These are phyloP conservation scores for Leccinum arenicola DNA, from an alignment of 768 basidiomycete species.

Conservation along the genomic window DNA sequence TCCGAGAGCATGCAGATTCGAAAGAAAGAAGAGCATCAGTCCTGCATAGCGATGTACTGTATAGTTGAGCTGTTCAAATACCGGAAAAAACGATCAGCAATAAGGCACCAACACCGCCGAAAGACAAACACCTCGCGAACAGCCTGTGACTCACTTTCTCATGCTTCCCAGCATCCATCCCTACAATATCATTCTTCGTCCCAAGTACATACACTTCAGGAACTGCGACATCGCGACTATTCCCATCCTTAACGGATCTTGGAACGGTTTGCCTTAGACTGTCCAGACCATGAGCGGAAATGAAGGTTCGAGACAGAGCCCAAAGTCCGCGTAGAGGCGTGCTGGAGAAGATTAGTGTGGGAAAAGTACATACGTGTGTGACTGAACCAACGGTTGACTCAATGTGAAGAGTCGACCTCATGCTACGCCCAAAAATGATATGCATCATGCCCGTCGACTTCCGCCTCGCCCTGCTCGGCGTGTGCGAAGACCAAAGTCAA, in stretches of 20 bases:
- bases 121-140: neutral
- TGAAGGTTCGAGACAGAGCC: constrained; percentile 21
- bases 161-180: constrained; percentile 40
- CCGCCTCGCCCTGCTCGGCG: constrained; percentile 47
- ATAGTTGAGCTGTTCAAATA: constrained; percentile 42
- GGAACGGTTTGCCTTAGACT: constrained; percentile 31
- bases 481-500: constrained; percentile 56
- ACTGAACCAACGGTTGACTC: constrained; percentile 3
- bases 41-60: constrained; percentile 53
- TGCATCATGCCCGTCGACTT: neutral
- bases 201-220: constrained; percentile 42
- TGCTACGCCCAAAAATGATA: no score
- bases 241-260: constrained; percentile 32
- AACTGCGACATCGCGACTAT: constrained; percentile 43
- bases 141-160: constrained; percentile 37
- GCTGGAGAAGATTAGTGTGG: constrained; percentile 22
- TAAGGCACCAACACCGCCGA: neutral
- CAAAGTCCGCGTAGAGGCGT: constrained; percentile 13
- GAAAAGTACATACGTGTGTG: constrained; percentile 23
- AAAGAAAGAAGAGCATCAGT: constrained; percentile 36
- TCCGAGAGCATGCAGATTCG: constrained; percentile 41
- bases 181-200: constrained; percentile 48
- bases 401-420: no score
- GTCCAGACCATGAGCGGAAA: constrained; percentile 35
- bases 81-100: neutral